These are phyloP conservation scores for Kingdonia uniflora DNA, from an alignment of 164 flowering plant genomes.

Conservation along the genomic window DNA sequence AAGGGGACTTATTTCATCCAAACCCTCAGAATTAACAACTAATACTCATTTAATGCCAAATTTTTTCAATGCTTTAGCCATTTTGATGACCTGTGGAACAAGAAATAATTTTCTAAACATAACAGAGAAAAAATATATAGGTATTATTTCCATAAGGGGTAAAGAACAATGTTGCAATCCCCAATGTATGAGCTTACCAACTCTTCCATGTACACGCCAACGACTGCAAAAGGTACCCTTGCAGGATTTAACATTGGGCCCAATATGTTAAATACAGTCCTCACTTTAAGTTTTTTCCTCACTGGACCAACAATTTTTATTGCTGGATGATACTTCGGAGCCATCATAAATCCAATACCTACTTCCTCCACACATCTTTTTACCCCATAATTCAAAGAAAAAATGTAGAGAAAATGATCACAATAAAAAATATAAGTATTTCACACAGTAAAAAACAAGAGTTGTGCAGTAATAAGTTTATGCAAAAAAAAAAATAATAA, in stretches of 20 bases:
- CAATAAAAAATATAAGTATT: too few relatives aligned
- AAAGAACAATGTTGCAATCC: neutral
- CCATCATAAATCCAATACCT: conserved; percentile 95
- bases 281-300: conserved; percentile 79
- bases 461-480: too few relatives aligned
- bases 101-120: neutral
- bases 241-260: conserved; percentile 97
- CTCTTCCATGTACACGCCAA: conserved; percentile 73
- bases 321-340: conserved; percentile 87
- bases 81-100: conserved; percentile 56
- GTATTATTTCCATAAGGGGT: too few relatives aligned
- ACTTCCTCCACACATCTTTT: conserved; percentile 57
- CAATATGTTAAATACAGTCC: conserved; percentile 81
- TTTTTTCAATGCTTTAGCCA: conserved; percentile 82
- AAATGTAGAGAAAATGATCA: too few relatives aligned
- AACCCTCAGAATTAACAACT: conserved; percentile 82
- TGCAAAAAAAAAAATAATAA: too few relatives aligned
- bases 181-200: conserved; percentile 35
- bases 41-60: conserved; percentile 88
- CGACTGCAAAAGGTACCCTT: conserved; percentile 75
- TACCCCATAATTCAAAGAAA: conserved; percentile 43
- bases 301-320: conserved; percentile 88
- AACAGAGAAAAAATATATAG: neutral
- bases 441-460: too few relatives aligned
- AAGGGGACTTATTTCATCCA: conserved; percentile 93